Conservation (phyloP, 2,329 filamentous ascomycete species). For the Stagonosporopsis rhizophila region DNA sequence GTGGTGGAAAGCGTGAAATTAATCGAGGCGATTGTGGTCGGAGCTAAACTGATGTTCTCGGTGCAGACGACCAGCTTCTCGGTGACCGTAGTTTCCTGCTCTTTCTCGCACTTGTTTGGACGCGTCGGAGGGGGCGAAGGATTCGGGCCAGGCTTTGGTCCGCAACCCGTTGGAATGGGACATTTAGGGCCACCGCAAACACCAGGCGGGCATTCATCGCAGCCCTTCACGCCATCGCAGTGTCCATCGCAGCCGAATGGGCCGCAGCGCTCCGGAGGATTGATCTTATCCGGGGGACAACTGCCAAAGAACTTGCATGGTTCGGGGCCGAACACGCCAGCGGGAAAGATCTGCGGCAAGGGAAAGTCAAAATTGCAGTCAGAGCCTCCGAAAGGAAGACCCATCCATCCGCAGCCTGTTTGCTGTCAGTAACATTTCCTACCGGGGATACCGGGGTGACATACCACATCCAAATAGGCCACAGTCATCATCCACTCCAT, state of each 20-base stretch:
- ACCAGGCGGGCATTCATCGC: conserved; percentile 25
- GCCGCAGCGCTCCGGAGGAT: conserved; percentile 6
- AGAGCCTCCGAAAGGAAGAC: conserved; percentile 26
- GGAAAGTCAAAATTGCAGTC: conserved; percentile 14
- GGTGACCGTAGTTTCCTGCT: conserved; percentile 32
- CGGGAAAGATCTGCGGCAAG: neutral
- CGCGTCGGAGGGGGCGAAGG: conserved; percentile 11
- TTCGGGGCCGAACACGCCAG: conserved; percentile 29
- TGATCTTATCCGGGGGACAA: conserved; percentile 2
- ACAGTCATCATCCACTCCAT: conserved; percentile 20
- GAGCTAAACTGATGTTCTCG: conserved; percentile 11
- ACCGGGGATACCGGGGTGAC: neutral
- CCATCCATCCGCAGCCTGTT: conserved; percentile 33
- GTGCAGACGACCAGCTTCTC: conserved; percentile 31
- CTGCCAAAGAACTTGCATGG: conserved; percentile 17
- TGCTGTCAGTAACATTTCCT: neutral
- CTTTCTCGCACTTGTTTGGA: conserved; percentile 24
- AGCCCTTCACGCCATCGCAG: conserved; percentile 23
- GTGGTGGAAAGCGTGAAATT: conserved; percentile 21
- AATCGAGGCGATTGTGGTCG: conserved; percentile 16
- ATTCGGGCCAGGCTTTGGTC: conserved; percentile 29
- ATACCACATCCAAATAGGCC: conserved; percentile 30
- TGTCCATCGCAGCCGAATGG: conserved; percentile 28
- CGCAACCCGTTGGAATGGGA: conserved; percentile 19
- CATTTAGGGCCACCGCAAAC: conserved; percentile 27